These are phyloP conservation scores for Eutypa lata DNA, from an alignment of 2,329 filamentous ascomycete species.

Conservation along the genomic window DNA sequence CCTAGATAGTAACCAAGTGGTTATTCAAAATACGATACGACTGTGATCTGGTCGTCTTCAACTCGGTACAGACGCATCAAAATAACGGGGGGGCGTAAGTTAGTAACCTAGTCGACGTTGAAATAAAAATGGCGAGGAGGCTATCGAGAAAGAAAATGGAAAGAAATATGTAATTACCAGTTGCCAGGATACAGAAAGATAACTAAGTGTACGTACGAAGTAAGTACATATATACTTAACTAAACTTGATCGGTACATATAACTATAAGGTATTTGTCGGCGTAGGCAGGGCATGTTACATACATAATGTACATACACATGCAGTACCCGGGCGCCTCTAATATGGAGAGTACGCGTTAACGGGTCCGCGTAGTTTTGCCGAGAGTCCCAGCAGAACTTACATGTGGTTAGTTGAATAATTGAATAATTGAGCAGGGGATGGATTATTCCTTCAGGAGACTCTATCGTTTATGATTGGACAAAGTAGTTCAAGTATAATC, in stretches of 20 bases:
- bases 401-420: no score
- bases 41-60: neutral
- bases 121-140: neutral
- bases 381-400: no score
- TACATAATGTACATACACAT: no score
- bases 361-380: no score
- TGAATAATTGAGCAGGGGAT: no score
- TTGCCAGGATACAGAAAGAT: neutral
- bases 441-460: neutral
- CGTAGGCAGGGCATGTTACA: no score
- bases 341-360: no score
- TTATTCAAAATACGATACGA: neutral
- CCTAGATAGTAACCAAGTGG: no score
- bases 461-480: neutral
- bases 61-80: neutral
- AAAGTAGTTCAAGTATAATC: neutral
- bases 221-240: no score
- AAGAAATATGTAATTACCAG: neutral
- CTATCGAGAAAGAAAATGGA: neutral
- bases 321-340: no score
- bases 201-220: neutral
- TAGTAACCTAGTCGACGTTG: neutral
- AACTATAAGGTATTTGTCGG: neutral
- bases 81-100: neutral
- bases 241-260: no score